phyloP scores from a whole-genome alignment of 208 protist genomes.

The Porcisia hertigi region DNA sequence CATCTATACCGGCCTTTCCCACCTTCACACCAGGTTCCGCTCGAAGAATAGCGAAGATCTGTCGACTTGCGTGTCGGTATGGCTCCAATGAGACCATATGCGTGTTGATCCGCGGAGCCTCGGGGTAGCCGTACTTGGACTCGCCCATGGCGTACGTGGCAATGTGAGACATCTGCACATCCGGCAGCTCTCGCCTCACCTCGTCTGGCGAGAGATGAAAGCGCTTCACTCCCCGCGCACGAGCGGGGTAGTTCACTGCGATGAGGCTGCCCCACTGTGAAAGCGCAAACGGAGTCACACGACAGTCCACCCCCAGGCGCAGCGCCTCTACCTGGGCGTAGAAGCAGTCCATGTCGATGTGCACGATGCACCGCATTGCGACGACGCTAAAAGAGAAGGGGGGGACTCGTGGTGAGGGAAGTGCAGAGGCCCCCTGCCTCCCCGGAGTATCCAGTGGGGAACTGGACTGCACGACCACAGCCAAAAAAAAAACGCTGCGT shows the following conservation, averaged over 20 bases:
- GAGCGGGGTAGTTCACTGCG: slow-evolving; percentile 90
- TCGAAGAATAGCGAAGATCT: slow-evolving; percentile 56
- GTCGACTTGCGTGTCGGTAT: slow-evolving; percentile 76
- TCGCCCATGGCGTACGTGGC: slow-evolving; percentile 73
- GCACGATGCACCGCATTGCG: slow-evolving; percentile 46
- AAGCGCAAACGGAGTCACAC: slow-evolving; percentile 65
- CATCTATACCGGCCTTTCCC: slow-evolving; percentile 80
- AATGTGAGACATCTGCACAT: slow-evolving; percentile 44
- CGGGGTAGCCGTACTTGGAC: slow-evolving; percentile 65
- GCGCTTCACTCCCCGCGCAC: slow-evolving; percentile 62
- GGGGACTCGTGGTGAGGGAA: not conserved
- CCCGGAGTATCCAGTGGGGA: too few relatives aligned
- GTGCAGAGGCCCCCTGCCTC: not conserved
- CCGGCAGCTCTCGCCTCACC: slow-evolving; percentile 51
- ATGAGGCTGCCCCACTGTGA: slow-evolving; percentile 84
- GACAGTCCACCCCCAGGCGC: slow-evolving; percentile 77
- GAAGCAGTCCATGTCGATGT: slow-evolving; percentile 93
- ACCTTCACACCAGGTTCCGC: slow-evolving; percentile 18
- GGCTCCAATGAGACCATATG: slow-evolving; percentile 86
- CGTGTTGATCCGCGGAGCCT: slow-evolving; percentile 28
- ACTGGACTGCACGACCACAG: not conserved
- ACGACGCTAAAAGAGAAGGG: not conserved
- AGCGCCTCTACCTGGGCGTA: slow-evolving; percentile 91
- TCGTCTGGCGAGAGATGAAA: slow-evolving; percentile 64
- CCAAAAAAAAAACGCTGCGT: not conserved